Evolutionary conservation across 257 asterid genomes (phyloP), one percentile per base, ranked within the genome.

Genomic region (Craterostigma plantagineum): DNA sequence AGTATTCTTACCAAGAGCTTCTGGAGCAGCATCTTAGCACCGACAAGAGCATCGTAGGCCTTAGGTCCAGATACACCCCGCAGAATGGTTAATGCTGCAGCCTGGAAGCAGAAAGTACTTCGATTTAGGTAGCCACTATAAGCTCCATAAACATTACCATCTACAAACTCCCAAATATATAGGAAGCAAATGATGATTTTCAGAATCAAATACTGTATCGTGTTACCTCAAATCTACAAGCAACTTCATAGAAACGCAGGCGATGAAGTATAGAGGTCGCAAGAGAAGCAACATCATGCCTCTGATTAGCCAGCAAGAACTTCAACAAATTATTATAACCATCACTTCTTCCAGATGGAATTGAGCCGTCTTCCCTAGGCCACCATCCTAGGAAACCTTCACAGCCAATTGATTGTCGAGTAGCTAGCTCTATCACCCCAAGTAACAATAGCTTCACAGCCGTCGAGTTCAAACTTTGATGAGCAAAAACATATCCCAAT

Each of bases 211-310:
- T 50, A 68, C 10, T 55, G 56, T 35, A 63, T 35, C 53, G 54
- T 38, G 48, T 70, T n/a, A 90, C 98, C 93, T 90, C 98, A 57
- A 74, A 83, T 83, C 87, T 68, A 41, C 91, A 77, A 58, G 94
- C 76, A 65, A 79, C 81, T 75, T 90, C 98, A 70, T 83, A 90
- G 35, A 72, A 63, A 33, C 82, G 91, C 66, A 72, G 8, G 44
- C 94, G 95, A 54, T 83, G 79, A 70, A 90, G 98, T 60, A 83
- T 63, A 63, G 73, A 71, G 45, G 95, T 70, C 44, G 83, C 72
- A 50, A 76, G 75, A 48, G 91, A 77, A 42, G 92, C 95, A 60
- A 83, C 71, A 67, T 76, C 92, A 63, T 87, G 93, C 62, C 91
- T 77, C 59, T 62, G 91, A 63, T 58, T 74, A 70, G 75, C 82